These are phyloP conservation scores for Ascosphaera acerosa DNA, from an alignment of 2,329 filamentous ascomycete genomes.

Conservation along the genomic window DNA sequence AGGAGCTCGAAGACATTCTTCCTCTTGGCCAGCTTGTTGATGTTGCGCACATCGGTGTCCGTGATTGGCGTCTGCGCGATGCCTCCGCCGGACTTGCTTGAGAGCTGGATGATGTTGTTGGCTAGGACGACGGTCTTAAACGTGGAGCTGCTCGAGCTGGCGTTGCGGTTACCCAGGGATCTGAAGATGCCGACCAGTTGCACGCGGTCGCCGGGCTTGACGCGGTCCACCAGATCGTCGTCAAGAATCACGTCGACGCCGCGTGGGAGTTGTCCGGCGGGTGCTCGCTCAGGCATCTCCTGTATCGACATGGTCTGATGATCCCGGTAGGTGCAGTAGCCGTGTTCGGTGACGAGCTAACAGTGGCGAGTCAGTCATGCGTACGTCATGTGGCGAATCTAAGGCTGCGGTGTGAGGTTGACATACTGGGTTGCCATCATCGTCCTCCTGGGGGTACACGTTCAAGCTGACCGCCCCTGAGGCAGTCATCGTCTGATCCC, in stretches of 20 bases:
- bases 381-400: no score
- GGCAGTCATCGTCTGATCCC: slow-evolving; percentile 86
- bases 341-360: slow-evolving; percentile 72
- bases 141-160: slow-evolving; percentile 65
- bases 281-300: slow-evolving; percentile 94
- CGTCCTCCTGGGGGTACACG: slow-evolving; percentile 84
- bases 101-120: slow-evolving; percentile 84
- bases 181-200: slow-evolving; percentile 93
- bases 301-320: slow-evolving; percentile 97
- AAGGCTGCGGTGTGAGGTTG: slow-evolving; percentile 28
- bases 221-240: slow-evolving; percentile 81
- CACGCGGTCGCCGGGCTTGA: slow-evolving; percentile 87
- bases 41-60: slow-evolving; percentile 91
- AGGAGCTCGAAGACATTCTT: slow-evolving; percentile 79
- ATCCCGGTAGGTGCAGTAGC: slow-evolving; percentile 83
- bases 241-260: slow-evolving; percentile 41
- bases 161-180: slow-evolving; percentile 83
- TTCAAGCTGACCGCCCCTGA: slow-evolving; percentile 70
- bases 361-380: no score
- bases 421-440: slow-evolving; percentile 54
- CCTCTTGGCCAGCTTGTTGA: slow-evolving; percentile 92
- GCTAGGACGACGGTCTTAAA: slow-evolving; percentile 88
- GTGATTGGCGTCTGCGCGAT: slow-evolving; percentile 82
- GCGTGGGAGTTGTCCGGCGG: slow-evolving; percentile 79
- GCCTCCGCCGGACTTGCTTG: slow-evolving; percentile 85